phyloP scores from a whole-genome alignment of 2,329 filamentous ascomycete genomes.

The Mollisiaceae sp. region DNA sequence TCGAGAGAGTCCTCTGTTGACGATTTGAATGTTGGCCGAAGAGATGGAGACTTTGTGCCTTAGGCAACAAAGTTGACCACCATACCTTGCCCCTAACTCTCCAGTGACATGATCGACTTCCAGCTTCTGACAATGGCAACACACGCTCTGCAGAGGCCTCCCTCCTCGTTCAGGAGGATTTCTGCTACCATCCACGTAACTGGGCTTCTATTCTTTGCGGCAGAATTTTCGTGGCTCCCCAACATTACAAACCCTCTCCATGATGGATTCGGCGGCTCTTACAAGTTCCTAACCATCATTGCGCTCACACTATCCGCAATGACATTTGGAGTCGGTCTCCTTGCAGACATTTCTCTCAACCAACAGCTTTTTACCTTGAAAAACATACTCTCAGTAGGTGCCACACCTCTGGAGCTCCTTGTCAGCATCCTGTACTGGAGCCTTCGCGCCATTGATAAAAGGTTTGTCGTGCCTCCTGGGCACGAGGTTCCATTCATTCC shows the following conservation, averaged over 20 bases:
- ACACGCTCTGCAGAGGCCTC: neutral
- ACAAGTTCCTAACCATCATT: constrained; percentile 15
- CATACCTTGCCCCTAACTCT: no score
- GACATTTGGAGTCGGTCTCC: constrained; percentile 15
- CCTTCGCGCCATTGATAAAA: constrained; percentile 12
- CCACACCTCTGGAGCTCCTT: constrained; percentile 14
- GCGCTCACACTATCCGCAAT: constrained; percentile 13
- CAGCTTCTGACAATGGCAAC: neutral
- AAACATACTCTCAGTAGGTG: constrained; percentile 5
- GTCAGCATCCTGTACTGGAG: constrained; percentile 13
- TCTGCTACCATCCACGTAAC: neutral
- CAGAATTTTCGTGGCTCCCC: constrained; percentile 5
- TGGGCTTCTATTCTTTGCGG: constrained; percentile 6
- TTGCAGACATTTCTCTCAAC: constrained; percentile 11
- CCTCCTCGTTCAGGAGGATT: neutral
- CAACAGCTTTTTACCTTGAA: constrained; percentile 11
- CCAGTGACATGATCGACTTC: no score
- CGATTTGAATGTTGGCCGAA: no score
- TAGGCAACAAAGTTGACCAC: no score
- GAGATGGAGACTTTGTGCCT: no score
- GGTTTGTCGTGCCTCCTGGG: constrained; percentile 11
- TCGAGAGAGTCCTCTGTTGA: no score
- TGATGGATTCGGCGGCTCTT: constrained; percentile 15
- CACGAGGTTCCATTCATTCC: constrained; percentile 16
- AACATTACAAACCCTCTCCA: constrained; percentile 16